Percentiles rank a stretch among this genome's conserved stretches.
Evolutionary conservation across 2,329 filamentous ascomycete species (phyloP).

Genomic region (Penicillium griseofulvum): DNA sequence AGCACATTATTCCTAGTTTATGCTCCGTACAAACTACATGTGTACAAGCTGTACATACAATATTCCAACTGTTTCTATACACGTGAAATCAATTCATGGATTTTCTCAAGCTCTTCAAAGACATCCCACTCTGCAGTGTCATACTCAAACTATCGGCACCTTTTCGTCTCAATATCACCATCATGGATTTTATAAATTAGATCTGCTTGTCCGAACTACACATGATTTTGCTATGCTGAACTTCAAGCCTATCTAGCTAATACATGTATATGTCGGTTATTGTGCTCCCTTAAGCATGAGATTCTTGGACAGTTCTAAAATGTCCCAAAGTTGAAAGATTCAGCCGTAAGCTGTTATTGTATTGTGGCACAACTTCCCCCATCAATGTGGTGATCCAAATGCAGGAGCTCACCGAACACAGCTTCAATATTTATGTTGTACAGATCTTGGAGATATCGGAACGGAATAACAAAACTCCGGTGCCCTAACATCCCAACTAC

Average conservation of each 20-base stretch:
- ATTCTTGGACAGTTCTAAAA: background rate
- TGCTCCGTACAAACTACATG: background rate
- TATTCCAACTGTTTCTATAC: background rate
- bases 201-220: no score
- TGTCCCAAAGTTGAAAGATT: background rate
- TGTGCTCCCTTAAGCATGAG: background rate
- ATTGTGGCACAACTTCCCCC: background rate
- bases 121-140: no score
- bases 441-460: background rate
- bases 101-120: background rate
- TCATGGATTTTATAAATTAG: background rate
- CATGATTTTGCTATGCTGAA: no score
- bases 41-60: background rate
- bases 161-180: background rate
- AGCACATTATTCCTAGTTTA: no score
- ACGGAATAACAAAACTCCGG: no score
- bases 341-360: no score
- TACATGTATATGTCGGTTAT: background rate
- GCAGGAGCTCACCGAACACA: no score
- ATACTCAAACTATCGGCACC: background rate
- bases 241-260: background rate
- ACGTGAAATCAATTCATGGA: fast-evolving
- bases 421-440: background rate
- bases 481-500: background rate
- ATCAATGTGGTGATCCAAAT: background rate